Base-by-base conservation (phyloP, 2,329 filamentous ascomycete species). In the Claviceps sp. region DNA sequence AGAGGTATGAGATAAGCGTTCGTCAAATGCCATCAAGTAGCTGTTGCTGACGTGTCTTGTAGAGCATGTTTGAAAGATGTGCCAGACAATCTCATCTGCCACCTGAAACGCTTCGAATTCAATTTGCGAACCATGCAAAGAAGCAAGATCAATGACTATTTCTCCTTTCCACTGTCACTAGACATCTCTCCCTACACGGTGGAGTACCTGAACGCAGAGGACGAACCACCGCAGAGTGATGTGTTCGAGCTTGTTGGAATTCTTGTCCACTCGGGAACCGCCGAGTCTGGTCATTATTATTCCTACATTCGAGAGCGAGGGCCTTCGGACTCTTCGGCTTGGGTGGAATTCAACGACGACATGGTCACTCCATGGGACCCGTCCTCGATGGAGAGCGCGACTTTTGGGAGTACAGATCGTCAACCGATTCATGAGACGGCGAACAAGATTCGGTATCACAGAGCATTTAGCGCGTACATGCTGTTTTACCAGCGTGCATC, bases 341-440 rank as follows among this genome's bases (percentile, higher is more conserved):
- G 93, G 93, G 76, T 95, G 9, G 88, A 95, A 62, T 96, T 96
- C 67, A 97, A 98, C 59, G 93, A 98, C 64, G 84, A 89, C n/a
- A 74, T 79, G 48, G 90, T 95, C 24, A 80, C 74, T 18, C 68
- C 74, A 1, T 96, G 91, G 74, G 85, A 95, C 58, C 81, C 84
- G 8, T 71, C 72, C 1, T 76, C 81, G 22, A 85, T 97, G 68
- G 81, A 87, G 54, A 75, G 77, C 51, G 79, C 84, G 43, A 93
- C 90, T 59, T 95, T 89, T 69, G 87, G 87, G n/a, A 87, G 87
- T 1, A 63, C 71, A 4, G 82, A 85, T 54, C 48, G 36, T 3
- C 76, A 75, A 53, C 57, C 70, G 54, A 60, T 75, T 55, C 70
- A 73, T 60, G 70, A 77, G 54, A 62, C 60, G 8, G 34, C 49